A percentile compares a stretch with the other conserved stretches of the same genome.
Evolutionary conservation across 2,329 filamentous ascomycete genomes (phyloP).

Genomic region (Aspergillus ibericus): DNA sequence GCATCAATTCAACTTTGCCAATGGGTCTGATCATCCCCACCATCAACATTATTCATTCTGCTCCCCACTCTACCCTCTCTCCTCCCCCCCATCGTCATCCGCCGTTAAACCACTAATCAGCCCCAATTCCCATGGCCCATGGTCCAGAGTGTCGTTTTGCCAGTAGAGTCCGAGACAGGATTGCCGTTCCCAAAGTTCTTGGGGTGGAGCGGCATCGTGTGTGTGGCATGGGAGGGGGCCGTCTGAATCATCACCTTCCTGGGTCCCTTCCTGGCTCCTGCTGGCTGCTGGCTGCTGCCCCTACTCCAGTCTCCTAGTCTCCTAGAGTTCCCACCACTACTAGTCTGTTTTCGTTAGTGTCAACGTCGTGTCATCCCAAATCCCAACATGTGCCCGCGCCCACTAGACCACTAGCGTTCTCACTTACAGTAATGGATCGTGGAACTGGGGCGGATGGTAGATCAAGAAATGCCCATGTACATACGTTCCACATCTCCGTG

Average conservation of each 20-base stretch:
- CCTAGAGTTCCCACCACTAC: conserved; percentile 12
- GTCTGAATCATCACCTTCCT: conserved; percentile 20
- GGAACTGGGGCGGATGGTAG: conserved; percentile 38
- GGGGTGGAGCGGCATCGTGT: conserved; percentile 17
- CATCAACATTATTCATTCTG: conserved; percentile 12
- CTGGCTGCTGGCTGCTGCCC: no score
- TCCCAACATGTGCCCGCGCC: conserved; percentile 29
- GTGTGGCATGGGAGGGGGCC: conserved; percentile 19
- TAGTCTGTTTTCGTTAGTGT: conserved; percentile 36
- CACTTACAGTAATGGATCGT: conserved; percentile 29
- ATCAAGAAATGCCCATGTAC: conserved; percentile 26
- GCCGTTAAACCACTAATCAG: not conserved
- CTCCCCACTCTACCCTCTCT: not conserved
- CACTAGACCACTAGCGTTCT: conserved; percentile 1
- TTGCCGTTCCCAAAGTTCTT: conserved; percentile 3
- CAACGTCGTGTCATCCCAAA: conserved; percentile 42
- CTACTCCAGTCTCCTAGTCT: conserved; percentile 11
- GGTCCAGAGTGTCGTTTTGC: conserved; percentile 1
- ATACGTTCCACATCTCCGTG: conserved; percentile 9
- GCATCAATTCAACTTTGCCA: conserved; percentile 4
- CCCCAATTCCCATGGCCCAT: conserved; percentile 4
- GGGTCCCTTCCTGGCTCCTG: conserved; percentile 16
- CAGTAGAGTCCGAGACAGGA: conserved; percentile 11
- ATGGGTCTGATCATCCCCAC: conserved; percentile 21
- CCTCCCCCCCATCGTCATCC: conserved; percentile 5